Evolutionary conservation across 345 rosid genomes (phyloP).

Genomic region (Cardamine chenopodiifolia): DNA sequence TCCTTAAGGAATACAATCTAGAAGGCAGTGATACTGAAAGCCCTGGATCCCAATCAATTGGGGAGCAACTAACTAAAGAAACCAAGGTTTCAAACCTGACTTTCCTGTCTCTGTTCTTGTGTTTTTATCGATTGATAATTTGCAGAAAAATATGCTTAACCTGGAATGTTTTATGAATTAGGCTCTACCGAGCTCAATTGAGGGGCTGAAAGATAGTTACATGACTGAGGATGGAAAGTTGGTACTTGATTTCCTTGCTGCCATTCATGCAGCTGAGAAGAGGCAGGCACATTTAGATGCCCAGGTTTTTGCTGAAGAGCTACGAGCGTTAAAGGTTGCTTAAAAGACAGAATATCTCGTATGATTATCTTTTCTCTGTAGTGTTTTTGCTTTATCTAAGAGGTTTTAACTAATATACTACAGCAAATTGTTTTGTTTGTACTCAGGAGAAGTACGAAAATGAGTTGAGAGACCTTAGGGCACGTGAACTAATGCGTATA

Average conservation of each 20-base stretch:
- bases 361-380: constrained; percentile 3
- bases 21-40: constrained; percentile 50
- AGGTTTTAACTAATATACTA: not conserved
- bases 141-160: constrained; percentile 14
- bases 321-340: constrained; percentile 70
- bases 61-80: constrained; percentile 42
- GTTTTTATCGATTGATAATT: constrained; percentile 20
- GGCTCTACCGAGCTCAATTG: constrained; percentile 55
- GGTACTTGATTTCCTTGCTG: constrained; percentile 79
- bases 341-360: constrained; percentile 17
- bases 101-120: not conserved
- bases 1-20: constrained; percentile 76
- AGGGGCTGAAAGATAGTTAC: constrained; percentile 58
- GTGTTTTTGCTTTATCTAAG: not conserved
- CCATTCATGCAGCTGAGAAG: constrained; percentile 88
- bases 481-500: constrained; percentile 88
- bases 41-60: constrained; percentile 28
- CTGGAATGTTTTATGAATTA: constrained; percentile 44
- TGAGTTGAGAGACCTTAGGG: constrained; percentile 84
- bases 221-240: constrained; percentile 70
- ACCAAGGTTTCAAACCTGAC: constrained; percentile 48
- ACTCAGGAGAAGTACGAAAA: constrained; percentile 89
- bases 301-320: constrained; percentile 71
- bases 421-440: constrained; percentile 15
- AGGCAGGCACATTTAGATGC: constrained; percentile 91